Percentiles rank a stretch among this genome's conserved stretches.
These are phyloP conservation scores for Daedalea quercina DNA, from an alignment of 768 basidiomycete species.

Conservation along the genomic window DNA sequence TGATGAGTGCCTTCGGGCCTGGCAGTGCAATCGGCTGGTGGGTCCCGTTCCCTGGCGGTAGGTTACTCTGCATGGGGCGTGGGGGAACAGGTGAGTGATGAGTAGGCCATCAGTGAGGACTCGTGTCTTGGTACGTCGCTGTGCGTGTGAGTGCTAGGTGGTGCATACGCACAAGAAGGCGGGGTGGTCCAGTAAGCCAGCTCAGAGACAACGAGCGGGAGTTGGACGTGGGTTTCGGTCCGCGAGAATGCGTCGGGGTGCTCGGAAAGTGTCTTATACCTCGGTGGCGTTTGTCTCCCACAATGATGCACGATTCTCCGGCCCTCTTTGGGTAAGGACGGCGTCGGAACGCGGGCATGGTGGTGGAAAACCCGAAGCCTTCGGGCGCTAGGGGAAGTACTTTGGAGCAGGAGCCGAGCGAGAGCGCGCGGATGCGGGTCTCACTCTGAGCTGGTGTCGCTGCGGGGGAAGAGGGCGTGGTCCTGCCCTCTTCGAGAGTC, in stretches of 20 bases:
- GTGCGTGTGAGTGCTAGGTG: conserved; percentile 8
- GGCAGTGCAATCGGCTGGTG: conserved; percentile 20
- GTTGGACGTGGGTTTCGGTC: conserved; percentile 10
- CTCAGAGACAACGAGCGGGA: conserved; percentile 13
- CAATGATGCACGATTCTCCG: conserved; percentile 2
- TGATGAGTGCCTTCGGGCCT: conserved; percentile 13
- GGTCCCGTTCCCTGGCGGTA: conserved; percentile 9
- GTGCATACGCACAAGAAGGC: conserved; percentile 14
- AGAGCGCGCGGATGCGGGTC: neutral
- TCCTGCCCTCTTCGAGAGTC: conserved; percentile 4
- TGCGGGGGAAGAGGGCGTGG: conserved; percentile 6
- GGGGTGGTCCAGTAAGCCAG: conserved; percentile 2
- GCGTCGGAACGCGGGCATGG: conserved; percentile 1
- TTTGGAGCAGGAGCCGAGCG: conserved; percentile 1
- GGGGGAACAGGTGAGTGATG: conserved; percentile 6
- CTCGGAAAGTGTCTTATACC: neutral
- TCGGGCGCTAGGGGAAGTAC: conserved; percentile 8
- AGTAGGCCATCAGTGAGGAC: conserved; percentile 16
- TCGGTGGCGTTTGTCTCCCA: conserved; percentile 15
- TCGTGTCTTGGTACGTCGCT: neutral
- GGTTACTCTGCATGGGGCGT: conserved; percentile 1
- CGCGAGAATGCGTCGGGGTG: conserved; percentile 7
- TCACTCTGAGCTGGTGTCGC: conserved; percentile 1
- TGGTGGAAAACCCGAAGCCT: conserved; percentile 14
- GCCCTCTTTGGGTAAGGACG: neutral